phyloP scores from a whole-genome alignment of 1,284 basidiomycete species.

The Tylopilus sp. region DNA sequence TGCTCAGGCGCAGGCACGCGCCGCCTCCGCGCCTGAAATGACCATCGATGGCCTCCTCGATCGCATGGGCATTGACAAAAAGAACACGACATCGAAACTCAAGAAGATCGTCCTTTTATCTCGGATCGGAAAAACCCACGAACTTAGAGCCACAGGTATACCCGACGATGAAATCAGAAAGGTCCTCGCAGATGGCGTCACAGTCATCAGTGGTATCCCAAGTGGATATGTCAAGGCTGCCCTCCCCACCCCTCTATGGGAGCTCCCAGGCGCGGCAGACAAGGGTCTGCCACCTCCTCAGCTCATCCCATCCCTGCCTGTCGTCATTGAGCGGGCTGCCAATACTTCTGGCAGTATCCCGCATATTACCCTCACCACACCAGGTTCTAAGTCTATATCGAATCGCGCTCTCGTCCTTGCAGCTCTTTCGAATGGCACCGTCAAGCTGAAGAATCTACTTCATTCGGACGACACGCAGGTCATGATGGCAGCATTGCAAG shows the following conservation, averaged over 20 bases:
- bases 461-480: slow-evolving; percentile 99
- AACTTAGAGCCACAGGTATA: slow-evolving; percentile 92
- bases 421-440: slow-evolving; percentile 91
- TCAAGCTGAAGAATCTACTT: slow-evolving; percentile 89
- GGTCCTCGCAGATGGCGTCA: slow-evolving; percentile 83
- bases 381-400: slow-evolving; percentile 97
- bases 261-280: slow-evolving; percentile 32
- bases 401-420: slow-evolving; percentile 96
- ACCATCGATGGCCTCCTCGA: slow-evolving; percentile 90
- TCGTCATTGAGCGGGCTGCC: not conserved
- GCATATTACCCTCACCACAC: slow-evolving; percentile 87
- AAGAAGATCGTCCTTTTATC: slow-evolving; percentile 97
- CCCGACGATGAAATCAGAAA: slow-evolving; percentile 84
- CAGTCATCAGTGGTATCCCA: slow-evolving; percentile 77
- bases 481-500: slow-evolving; percentile 95
- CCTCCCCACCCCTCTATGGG: slow-evolving; percentile 29
- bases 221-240: slow-evolving; percentile 60
- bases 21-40: slow-evolving; percentile 76
- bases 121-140: slow-evolving; percentile 92
- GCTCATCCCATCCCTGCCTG: slow-evolving; percentile 22
- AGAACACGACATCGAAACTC: slow-evolving; percentile 86
- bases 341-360: slow-evolving; percentile 15
- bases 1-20: slow-evolving; percentile 58
- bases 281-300: slow-evolving; percentile 32
- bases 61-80: slow-evolving; percentile 97